Evolutionary conservation across 257 asterid genomes (phyloP), one percentile per base, ranked within the genome.

Genomic region (Pogostemon cablin): DNA sequence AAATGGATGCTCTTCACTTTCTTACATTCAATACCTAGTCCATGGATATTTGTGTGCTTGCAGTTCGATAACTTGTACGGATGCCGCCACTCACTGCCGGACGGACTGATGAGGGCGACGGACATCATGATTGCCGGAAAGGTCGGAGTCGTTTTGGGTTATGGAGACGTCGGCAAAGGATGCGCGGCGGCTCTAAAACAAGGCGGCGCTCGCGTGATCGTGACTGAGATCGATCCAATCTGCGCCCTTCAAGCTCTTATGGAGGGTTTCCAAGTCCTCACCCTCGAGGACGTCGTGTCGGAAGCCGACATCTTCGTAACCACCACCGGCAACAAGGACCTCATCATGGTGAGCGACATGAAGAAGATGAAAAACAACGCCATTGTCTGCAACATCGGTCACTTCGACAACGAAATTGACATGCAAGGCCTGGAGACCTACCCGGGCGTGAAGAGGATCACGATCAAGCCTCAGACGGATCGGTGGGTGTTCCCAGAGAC

Each of bases 301-400:
- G 71, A 78, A 6, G 77, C 79, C 1, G 82, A 78, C 8, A 78
- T 78, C 78, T 74, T 77, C 5, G 85, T 76, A 75, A 81, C 80
- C 55, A 81, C 81, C 78, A 77, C 80, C 0, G 85, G 85, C 2
- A 81, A 81, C 80, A 70, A 77, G 62, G 79, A 81, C 77, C 75
- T 78, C 69, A 78, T 81, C 68, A 78, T 75, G 82, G 76, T 74
- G 0, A 76, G 72, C 49, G 76, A 81, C 82, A 77, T 77, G 81
- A 69, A 9, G 37, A 68, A 77, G 77, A 80, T 80, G 84, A 77
- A 77, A 59, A 77, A 77, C 74, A 78, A 81, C 2, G 82, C 85
- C 52, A 77, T 81, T 2, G 82, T 81, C 5, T 81, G 85, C 82
- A 81, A 81, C 78, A 81, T 81, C 9, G 85, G 85, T 1, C 85